Evolutionary conservation across 805 yeast genomes (phyloP), one percentile per base, ranked within the genome.

Genomic region (Saccharomycopsis amapae): DNA sequence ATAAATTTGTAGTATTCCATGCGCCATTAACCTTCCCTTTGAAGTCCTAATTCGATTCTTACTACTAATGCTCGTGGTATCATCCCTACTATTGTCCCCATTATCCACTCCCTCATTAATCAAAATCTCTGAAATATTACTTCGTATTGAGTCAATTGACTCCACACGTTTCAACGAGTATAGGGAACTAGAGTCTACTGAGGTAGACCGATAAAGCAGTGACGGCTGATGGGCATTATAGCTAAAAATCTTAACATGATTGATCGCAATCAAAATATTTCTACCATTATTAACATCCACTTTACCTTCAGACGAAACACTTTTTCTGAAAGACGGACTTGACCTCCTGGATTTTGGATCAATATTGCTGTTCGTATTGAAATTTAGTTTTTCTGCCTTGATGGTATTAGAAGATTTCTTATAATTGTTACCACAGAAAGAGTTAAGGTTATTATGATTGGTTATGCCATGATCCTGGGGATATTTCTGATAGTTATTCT

Each of bases 71-170:
- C 28, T 25, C 13, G 38, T n/a, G 19, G 24, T 36, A 19, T 43
- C 41, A 13, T 20, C 37, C 26, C 23, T 6, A 18, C 24, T 19
- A 6, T 20, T 6, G 4, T 10, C 13, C 4, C 18, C 39, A 20
- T 15, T 24, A n/a, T n/a, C n/a, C n/a, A n/a, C n/a, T n/a, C n/a
- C n/a, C 4, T 30, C 40, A 20, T 26, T 19, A 12, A 15, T 25
- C 22, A 41, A 28, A 25, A 46, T 46, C 19, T 46, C 50, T 2
- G 50, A 31, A 20, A 46, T 42, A 20, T 44, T 44, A 32, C 44
- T 46, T 19, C 44, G 25, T n/a, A 46, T 46, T 1, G 40, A 32
- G 9, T 46, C 50, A 19, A 40, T 28, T 4, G 50, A 46, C 13
- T 36, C 47, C 22, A 42, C 46, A n/a, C 40, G 22, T 9, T 22